Base-by-base conservation (phyloP, 2,329 filamentous ascomycete species). In the Pyricularia sp. region DNA sequence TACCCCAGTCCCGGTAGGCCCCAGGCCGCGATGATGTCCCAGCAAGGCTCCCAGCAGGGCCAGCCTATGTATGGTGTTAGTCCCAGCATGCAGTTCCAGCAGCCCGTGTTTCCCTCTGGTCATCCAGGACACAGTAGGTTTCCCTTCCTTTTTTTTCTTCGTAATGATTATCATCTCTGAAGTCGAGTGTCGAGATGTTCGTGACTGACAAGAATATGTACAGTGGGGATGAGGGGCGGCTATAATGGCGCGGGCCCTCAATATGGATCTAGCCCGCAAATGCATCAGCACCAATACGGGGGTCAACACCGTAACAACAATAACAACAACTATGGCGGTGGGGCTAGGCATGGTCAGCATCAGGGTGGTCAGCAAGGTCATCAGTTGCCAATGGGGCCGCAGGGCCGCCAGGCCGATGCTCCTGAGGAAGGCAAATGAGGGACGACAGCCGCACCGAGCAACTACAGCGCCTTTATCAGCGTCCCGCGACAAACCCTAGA, bases 21-120 rank as follows among this genome's bases (percentile, higher is more conserved):
- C 1, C 66, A 66, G 24, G 91, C 94, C 13, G 88, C 91, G 1
- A 91, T 96, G 87, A 97, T 97, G 93, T 90, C 88, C 71, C 93
- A 93, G 69, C 91, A 96, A 77, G 91, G 91, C 65, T 97, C 93
- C 31, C 93, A 97, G 72, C 93, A 96, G 74, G 92, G 93, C 55
- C 91, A 96, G 73, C 86, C 79, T 71, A 85, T 80, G 77, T 93
- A 84, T 79, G 89, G 84, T 68, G 90, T 93, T 87, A 89, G 87
- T 71, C 88, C 88, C 59, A 87, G 81, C 64, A 82, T 88, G 75
- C 88, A 88, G 72, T 90, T 88, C 72, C 88, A 87, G 71, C 89
- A 91, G 73, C 88, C 89, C 49, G 84, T 86, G 64, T 92, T 88
- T 75, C 80, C 81, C 66, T 84, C 85, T 35, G 89, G 89, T 69